These are phyloP conservation scores for Phellinidium pouzarii DNA, from an alignment of 1,284 basidiomycete species.

Conservation along the genomic window DNA sequence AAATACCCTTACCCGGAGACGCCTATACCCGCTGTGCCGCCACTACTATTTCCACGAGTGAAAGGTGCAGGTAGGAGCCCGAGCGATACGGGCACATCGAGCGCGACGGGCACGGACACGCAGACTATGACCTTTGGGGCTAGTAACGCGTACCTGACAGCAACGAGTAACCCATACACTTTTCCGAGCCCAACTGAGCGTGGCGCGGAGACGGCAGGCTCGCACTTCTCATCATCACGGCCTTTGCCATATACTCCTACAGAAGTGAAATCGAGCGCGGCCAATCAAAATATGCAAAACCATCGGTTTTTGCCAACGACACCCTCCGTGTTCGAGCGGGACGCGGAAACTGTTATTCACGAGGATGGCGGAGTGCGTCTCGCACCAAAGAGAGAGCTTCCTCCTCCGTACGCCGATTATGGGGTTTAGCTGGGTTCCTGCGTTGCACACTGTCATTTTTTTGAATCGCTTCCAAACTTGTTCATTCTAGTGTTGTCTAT, in stretches of 20 bases:
- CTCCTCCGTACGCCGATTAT: slow-evolving; percentile 15
- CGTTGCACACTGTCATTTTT: background rate
- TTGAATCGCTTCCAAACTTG: background rate
- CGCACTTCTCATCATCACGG: slow-evolving; percentile 3
- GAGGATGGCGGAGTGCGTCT: slow-evolving; percentile 14
- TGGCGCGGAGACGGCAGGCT: background rate
- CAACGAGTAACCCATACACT: background rate
- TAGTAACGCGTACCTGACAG: background rate
- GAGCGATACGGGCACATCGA: background rate
- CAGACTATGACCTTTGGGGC: background rate
- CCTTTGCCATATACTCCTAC: slow-evolving; percentile 7
- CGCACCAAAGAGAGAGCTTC: slow-evolving; percentile 11
- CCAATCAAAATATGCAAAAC: background rate
- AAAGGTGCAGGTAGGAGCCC: background rate
- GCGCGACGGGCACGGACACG: background rate
- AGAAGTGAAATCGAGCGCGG: background rate
- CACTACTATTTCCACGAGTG: background rate
- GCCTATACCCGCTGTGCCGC: background rate
- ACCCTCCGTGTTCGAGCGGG: background rate
- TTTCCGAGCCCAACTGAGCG: background rate
- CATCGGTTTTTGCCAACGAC: background rate
- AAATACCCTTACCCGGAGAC: slow-evolving; percentile 9
- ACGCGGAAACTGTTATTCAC: slow-evolving; percentile 9
- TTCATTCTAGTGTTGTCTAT: background rate
- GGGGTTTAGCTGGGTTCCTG: background rate